Evolutionary conservation across 176 grass and related monocot species (phyloP).

Genomic region (Leersia perrieri): DNA sequence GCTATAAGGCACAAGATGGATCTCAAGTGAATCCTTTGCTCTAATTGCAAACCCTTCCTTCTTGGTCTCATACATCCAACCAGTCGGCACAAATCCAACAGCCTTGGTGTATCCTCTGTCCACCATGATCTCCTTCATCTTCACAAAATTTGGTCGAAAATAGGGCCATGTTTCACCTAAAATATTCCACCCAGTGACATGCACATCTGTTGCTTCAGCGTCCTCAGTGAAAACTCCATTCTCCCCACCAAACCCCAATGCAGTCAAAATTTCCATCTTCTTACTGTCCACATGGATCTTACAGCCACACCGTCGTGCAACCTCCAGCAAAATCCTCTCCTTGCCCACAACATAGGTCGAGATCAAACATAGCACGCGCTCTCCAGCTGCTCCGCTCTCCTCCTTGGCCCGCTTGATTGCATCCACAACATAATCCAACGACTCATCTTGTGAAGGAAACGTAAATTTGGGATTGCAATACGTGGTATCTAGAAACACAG

Average conservation of each 20-base stretch:
- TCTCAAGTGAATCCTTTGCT: constrained; percentile 69
- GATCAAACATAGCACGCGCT: constrained; percentile 63
- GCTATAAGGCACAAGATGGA: constrained; percentile 92
- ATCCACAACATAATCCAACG: constrained; percentile 66
- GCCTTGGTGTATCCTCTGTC: constrained; percentile 76
- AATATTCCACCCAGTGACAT: constrained; percentile 81
- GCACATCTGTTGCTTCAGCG: constrained; percentile 49
- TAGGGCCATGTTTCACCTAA: constrained; percentile 94
- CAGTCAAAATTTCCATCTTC: constrained; percentile 76
- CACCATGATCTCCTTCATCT: constrained; percentile 86
- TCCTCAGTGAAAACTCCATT: constrained; percentile 72
- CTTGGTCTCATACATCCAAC: constrained; percentile 88
- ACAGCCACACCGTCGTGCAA: constrained; percentile 60
- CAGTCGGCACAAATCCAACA: constrained; percentile 84
- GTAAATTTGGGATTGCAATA: constrained; percentile 88
- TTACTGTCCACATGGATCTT: constrained; percentile 71
- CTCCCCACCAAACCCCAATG: constrained; percentile 54
- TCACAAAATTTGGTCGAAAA: constrained; percentile 84
- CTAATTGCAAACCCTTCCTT: constrained; percentile 79
- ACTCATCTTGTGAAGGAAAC: constrained; percentile 78
- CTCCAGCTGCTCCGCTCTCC: constrained; percentile 39
- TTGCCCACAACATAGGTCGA: constrained; percentile 87
- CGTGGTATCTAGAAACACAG: constrained; percentile 83
- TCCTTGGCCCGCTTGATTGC: constrained; percentile 55
- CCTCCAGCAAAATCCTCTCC: constrained; percentile 91